phyloP scores from a whole-genome alignment of 768 basidiomycete genomes.

The Calocybe gangraenosa region DNA sequence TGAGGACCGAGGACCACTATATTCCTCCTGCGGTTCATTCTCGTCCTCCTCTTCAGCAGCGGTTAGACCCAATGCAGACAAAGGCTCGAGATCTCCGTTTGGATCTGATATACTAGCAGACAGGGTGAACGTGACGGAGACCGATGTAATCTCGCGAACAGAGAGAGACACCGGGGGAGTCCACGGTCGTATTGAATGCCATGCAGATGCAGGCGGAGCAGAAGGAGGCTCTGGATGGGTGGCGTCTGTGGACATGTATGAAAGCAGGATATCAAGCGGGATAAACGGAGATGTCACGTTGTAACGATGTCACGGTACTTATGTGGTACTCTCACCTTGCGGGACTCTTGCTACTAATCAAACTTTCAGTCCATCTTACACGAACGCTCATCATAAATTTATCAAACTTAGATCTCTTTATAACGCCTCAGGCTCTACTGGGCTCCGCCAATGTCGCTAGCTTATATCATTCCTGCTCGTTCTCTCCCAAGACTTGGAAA shows the following conservation, averaged over 20 bases:
- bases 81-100: slow-evolving; percentile 34
- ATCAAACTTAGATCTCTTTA: too few species aligned
- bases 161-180: slow-evolving; percentile 63
- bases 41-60: slow-evolving; percentile 27
- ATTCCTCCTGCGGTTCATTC: slow-evolving; percentile 31
- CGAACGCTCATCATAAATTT: too few species aligned
- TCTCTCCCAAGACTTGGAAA: too few species aligned
- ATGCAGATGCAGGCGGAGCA: too few species aligned
- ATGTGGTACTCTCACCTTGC: too few species aligned
- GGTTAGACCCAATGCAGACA: slow-evolving; percentile 36
- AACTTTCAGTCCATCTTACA: too few species aligned
- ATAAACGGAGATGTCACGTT: background rate
- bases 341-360: too few species aligned
- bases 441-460: too few species aligned
- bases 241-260: slow-evolving; percentile 24
- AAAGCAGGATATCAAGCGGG: background rate
- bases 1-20: slow-evolving; percentile 21
- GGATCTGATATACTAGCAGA: slow-evolving; percentile 45
- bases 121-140: slow-evolving; percentile 78
- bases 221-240: slow-evolving; percentile 17
- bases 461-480: too few species aligned
- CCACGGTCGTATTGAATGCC: slow-evolving; percentile 79
- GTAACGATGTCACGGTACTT: too few species aligned
- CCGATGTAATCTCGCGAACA: slow-evolving; percentile 80
- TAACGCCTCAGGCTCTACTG: too few species aligned